phyloP scores from a whole-genome alignment of 73 alveolate species.

The Urostyla sp. region DNA sequence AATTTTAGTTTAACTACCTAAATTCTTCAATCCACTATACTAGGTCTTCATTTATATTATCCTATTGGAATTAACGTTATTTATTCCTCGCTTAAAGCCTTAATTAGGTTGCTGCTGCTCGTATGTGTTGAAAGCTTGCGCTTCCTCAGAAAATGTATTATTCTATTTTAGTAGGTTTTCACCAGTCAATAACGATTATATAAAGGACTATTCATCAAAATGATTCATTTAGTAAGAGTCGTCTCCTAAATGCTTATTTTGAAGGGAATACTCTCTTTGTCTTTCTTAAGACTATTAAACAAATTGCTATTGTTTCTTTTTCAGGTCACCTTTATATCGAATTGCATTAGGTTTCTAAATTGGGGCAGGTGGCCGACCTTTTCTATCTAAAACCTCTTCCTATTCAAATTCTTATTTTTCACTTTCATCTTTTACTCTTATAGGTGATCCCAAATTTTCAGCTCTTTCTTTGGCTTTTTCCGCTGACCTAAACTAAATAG shows the following conservation, averaged over 20 bases:
- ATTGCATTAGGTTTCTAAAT: slow-evolving; percentile 23
- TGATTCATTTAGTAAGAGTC: slow-evolving; percentile 13
- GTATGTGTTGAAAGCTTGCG: background rate
- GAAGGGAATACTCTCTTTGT: background rate
- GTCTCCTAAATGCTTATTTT: background rate
- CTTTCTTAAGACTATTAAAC: slow-evolving; percentile 18
- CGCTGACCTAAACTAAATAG: slow-evolving; percentile 35
- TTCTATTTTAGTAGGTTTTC: background rate
- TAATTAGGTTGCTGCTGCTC: background rate
- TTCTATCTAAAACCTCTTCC: background rate
- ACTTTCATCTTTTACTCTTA: slow-evolving; percentile 42
- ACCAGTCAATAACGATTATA: slow-evolving; percentile 24
- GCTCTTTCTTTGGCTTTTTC: background rate
- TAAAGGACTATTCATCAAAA: slow-evolving; percentile 47
- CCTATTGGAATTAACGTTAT: slow-evolving; percentile 40
- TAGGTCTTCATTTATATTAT: background rate
- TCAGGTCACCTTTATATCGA: slow-evolving; percentile 36
- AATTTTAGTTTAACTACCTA: slow-evolving; percentile 8
- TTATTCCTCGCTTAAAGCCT: slow-evolving; percentile 2
- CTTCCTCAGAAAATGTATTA: background rate
- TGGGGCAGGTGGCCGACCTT: background rate
- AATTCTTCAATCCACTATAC: background rate
- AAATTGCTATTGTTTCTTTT: too few relatives aligned
- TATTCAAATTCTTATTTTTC: background rate
- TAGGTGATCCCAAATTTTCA: background rate